Evolutionary conservation across 2,329 filamentous ascomycete genomes (phyloP), one percentile per base, ranked within the genome.

Genomic region (Penicillium thymicola): DNA sequence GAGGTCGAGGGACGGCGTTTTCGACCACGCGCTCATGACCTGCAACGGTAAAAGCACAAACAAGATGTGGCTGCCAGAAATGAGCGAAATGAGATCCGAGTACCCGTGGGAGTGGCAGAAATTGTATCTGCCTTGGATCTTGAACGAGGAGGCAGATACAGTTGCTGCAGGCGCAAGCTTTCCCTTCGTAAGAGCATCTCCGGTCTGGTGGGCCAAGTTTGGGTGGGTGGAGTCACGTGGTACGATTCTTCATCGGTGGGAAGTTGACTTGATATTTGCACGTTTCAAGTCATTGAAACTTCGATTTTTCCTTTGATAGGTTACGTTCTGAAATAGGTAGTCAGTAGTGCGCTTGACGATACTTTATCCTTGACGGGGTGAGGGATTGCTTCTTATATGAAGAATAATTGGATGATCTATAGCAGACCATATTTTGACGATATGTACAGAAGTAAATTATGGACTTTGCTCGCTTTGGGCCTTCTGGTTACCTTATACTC

Each of bases 21-120:
- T 43, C 54, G 37, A 47, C 48, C 38, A 51, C 55, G 23, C 54
- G 55, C 55, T 55, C 55, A 58, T 58, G 55, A 58, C 55, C 55
- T 50, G 51, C 54, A 52, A 34, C 40, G 45, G 45, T 45, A 36
- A 44, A 44, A 53, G 55, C 40, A 40, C 23, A 36, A 48, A 46
- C 18, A 55, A 32, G n/a, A 50, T 45, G n/a, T 40, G 34, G 36
- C 23, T 13, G 44, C 14, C 40, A 38, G 21, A 40, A 44, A 55
- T 41, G 55, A 58, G 44, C 34, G 51, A 45, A 28, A 27, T 25
- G 23, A 36, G 27, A 49, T 50, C 25, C 51, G 18, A 44, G 27
- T 34, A 36, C 3, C 25, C 10, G 44, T 40, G 14, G 18, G 14
- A 21, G 18, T 50, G 41, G 38, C 55, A 55, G 40, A 55, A 21